Evolutionary conservation across 306 rosid species (phyloP).

Genomic region (Inga oerstediana): DNA sequence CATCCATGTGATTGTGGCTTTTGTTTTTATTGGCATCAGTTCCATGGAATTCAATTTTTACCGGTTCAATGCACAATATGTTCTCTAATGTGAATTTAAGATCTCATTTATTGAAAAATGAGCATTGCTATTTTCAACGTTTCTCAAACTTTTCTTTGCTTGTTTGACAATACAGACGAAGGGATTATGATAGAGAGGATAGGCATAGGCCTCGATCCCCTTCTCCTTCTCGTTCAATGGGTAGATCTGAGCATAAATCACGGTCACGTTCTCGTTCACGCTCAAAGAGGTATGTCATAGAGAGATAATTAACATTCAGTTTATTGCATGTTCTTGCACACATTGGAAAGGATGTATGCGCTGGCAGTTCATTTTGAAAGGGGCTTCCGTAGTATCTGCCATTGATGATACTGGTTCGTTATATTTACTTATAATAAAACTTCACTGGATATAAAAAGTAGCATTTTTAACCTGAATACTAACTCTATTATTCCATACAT

Average conservation of each 20-base stretch:
- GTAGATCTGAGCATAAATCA: slow-evolving; percentile 77
- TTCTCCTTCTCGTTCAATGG: slow-evolving; percentile 48
- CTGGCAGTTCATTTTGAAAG: neutral
- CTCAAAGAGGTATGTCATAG: slow-evolving; percentile 73
- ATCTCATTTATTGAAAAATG: neutral
- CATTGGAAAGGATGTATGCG: neutral
- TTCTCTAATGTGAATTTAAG: neutral
- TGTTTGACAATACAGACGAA: slow-evolving; percentile 53
- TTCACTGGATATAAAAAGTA: neutral
- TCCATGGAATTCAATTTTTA: neutral
- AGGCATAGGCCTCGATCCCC: slow-evolving; percentile 65
- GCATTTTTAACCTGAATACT: slow-evolving; percentile 34
- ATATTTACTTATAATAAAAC: neutral
- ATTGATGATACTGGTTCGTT: neutral
- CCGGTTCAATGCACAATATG: no score
- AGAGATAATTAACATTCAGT: neutral
- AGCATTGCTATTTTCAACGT: neutral
- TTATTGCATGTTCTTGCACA: neutral
- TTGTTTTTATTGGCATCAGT: neutral
- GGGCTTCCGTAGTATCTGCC: neutral
- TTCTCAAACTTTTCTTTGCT: neutral
- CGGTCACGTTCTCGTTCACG: slow-evolving; percentile 92
- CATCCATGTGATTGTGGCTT: neutral
- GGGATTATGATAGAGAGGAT: slow-evolving; percentile 85
- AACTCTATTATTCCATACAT: slow-evolving; percentile 12